phyloP scores from a whole-genome alignment of 768 basidiomycete genomes.

The Suillus decipiens region DNA sequence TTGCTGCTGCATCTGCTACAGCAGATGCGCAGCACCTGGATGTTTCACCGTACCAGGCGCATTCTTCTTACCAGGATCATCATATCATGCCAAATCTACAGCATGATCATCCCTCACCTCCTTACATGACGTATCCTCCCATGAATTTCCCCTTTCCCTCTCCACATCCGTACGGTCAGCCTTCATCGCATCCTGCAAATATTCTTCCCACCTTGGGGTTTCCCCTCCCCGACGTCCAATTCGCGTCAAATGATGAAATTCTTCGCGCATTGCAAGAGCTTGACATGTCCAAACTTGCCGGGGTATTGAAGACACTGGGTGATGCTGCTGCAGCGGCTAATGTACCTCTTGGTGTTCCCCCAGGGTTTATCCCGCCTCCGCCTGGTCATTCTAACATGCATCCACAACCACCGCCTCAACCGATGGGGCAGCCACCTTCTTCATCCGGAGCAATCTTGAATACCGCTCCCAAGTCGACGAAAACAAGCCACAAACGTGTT shows the following conservation, averaged over 20 bases:
- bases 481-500: conserved; percentile 39
- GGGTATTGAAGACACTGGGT: conserved; percentile 63
- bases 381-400: conserved; percentile 27
- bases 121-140: conserved; percentile 33
- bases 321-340: conserved; percentile 54
- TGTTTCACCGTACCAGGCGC: conserved; percentile 29
- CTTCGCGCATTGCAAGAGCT: conserved; percentile 72
- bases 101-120: conserved; percentile 19
- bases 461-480: conserved; percentile 37
- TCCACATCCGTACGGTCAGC: conserved; percentile 27
- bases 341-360: conserved; percentile 25
- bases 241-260: conserved; percentile 70
- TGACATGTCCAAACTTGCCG: conserved; percentile 67
- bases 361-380: conserved; percentile 24
- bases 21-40: conserved; percentile 35
- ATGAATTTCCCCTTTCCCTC: conserved; percentile 31
- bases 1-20: conserved; percentile 62
- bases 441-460: conserved; percentile 47
- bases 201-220: conserved; percentile 22
- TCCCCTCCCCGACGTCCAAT: conserved; percentile 38
- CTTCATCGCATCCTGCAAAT: conserved; percentile 23
- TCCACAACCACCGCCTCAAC: conserved; percentile 33
- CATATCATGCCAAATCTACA: conserved; percentile 29
- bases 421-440: conserved; percentile 43
- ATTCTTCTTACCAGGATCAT: conserved; percentile 37